Conservation (phyloP, 768 basidiomycete species). For the Kwoniella europaea region DNA sequence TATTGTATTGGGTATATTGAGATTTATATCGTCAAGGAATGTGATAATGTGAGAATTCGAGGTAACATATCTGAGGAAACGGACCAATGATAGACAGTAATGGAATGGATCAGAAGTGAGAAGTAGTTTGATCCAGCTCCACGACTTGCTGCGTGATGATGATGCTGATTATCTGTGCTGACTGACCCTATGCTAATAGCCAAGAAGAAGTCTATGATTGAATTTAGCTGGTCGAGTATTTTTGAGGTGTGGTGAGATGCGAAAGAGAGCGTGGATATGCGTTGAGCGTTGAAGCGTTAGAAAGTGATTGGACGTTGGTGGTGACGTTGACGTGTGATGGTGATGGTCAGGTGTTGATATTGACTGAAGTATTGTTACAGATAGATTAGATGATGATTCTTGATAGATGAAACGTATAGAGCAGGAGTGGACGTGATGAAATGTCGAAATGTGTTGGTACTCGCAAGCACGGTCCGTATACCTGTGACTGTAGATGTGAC, state of each 20-base stretch:
- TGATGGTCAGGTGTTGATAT: no score
- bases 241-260: not conserved
- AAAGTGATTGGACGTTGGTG: not conserved
- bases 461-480: not conserved
- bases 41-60: not conserved
- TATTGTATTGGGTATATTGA: not conserved
- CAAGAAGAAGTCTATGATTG: not conserved
- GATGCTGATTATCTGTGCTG: not conserved
- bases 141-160: not conserved
- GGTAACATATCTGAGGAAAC: not conserved
- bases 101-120: not conserved
- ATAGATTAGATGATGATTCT: not conserved
- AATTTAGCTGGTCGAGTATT: not conserved
- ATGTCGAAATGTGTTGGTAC: not conserved
- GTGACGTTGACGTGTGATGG: no score
- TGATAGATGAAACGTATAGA: not conserved
- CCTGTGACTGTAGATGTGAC: not conserved
- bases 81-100: no score
- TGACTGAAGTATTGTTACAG: not conserved
- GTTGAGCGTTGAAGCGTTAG: not conserved
- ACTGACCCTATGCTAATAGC: not conserved
- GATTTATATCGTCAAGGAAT: not conserved
- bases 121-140: not conserved
- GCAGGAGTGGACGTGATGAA: not conserved
- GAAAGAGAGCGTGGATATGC: not conserved